phyloP scores from a whole-genome alignment of 2,329 filamentous ascomycete genomes.

The Fusarium setosum region DNA sequence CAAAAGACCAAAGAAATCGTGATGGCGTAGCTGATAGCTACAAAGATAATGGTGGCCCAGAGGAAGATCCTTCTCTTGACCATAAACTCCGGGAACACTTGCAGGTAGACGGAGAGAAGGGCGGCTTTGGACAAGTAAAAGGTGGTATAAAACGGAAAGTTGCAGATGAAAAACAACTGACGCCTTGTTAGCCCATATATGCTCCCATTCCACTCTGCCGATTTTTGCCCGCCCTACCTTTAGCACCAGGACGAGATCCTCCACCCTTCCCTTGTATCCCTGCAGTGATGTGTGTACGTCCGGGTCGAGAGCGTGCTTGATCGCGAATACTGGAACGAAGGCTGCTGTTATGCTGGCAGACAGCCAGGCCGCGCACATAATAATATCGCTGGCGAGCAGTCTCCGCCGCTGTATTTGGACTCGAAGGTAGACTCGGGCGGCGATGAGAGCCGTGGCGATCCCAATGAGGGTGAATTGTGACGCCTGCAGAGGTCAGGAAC shows the following conservation, averaged over 20 bases:
- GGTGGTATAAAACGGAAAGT: slow-evolving; percentile 35
- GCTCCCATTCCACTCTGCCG: too few relatives aligned
- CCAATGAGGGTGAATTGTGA: slow-evolving; percentile 22
- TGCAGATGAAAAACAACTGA: slow-evolving; percentile 25
- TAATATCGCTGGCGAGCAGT: slow-evolving; percentile 19
- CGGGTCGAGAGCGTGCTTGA: slow-evolving; percentile 17
- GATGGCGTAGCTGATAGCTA: neutral
- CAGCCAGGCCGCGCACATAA: slow-evolving; percentile 34
- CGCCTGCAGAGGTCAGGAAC: neutral
- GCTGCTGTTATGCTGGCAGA: slow-evolving; percentile 8
- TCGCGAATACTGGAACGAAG: slow-evolving; percentile 15
- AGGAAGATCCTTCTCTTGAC: slow-evolving; percentile 22
- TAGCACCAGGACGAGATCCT: neutral
- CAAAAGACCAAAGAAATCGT: slow-evolving; percentile 3
- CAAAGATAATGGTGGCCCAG: slow-evolving; percentile 14
- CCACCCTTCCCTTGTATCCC: slow-evolving; percentile 9
- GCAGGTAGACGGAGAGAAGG: slow-evolving; percentile 24
- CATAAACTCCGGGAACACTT: slow-evolving; percentile 26
- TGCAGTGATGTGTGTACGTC: slow-evolving; percentile 8
- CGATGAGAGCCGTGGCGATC: slow-evolving; percentile 15
- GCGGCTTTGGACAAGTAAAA: slow-evolving; percentile 39
- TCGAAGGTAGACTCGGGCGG: slow-evolving; percentile 30
- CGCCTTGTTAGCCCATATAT: neutral
- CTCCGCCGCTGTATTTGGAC: slow-evolving; percentile 24
- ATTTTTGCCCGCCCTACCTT: slow-evolving; percentile 14